Evolutionary conservation across 1,284 basidiomycete species (phyloP), one percentile per base, ranked within the genome.

Genomic region (Hymenochaete sp.): DNA sequence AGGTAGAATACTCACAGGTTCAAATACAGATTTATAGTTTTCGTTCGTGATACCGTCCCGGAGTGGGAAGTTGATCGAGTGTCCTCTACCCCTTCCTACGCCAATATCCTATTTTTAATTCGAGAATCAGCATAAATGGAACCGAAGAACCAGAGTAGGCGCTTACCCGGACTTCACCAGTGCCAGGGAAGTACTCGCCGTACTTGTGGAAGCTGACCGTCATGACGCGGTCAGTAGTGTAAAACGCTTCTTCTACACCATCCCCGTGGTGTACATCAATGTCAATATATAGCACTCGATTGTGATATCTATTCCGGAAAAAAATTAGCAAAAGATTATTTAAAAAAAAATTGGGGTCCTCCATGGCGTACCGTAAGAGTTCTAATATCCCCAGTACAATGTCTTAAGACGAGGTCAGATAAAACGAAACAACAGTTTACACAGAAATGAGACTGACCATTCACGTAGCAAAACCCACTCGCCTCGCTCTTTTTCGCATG

Each of bases 191-290:
- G 65, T 91, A 99, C 63, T 99, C 96, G 38, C 96, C 96, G 57
- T 97, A 99, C 66, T 98, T 98, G 66, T 99, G 96, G 66, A 98
- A 97, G 56, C 88, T 93, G 60, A 84, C 84, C 0, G 95, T 98
- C 96, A 99, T 98, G 41, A 99, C 96, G 37, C 96, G 74, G 60
- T 99, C 95, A 11, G 96, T 98, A 0, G 93, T 96, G 63, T 98
- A 98, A 63, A 99, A 99, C 0, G 96, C 96, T 64, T 98, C 96
- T 62, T 99, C 96, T 6, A 99, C 96, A 35, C 96, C 96, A 63
- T 99, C 96, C 13, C 96, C 96, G 55, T 99, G 96, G 62, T 99
- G 96, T 0, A 97, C 91, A 59, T 99, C 96, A 51, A 98, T 96
- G 60, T 99, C 96, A 57, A 99, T 93, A 66, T 99, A 99, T 22